Evolutionary conservation across 331 rosid species (phyloP).

Genomic region (Spiraea crenata): DNA sequence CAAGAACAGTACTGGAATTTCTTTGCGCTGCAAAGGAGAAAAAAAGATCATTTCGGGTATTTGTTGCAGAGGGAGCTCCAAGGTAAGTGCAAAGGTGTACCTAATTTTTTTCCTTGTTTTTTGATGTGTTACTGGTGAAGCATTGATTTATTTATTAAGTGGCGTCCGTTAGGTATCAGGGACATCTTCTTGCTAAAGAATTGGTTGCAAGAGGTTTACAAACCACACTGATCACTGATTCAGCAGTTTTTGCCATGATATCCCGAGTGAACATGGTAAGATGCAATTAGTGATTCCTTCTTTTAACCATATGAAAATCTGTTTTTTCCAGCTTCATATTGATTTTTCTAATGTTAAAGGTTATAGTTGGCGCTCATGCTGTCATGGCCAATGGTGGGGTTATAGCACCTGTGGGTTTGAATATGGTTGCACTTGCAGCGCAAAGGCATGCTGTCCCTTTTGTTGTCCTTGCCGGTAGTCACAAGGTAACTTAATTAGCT

Average conservation of each 20-base stretch:
- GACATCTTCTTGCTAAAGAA: constrained; percentile 91
- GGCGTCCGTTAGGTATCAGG: constrained; percentile 60
- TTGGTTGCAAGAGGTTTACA: constrained; percentile 87
- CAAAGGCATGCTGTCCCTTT: constrained; percentile 95
- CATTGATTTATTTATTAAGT: constrained; percentile 10
- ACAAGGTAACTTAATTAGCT: constrained; percentile 57
- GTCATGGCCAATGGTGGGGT: constrained; percentile 99
- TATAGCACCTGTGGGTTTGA: constrained; percentile 85
- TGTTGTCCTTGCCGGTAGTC: constrained; percentile 97
- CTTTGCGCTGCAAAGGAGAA: constrained; percentile 93
- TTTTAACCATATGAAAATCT: neutral
- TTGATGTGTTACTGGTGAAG: neutral
- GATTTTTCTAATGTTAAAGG: constrained; percentile 46
- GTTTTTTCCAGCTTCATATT: constrained; percentile 22
- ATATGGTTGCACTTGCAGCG: constrained; percentile 99
- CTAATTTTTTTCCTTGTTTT: neutral
- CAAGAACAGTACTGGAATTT: constrained; percentile 92
- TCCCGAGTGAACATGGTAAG: constrained; percentile 95
- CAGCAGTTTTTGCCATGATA: constrained; percentile 95
- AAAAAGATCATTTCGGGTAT: constrained; percentile 85
- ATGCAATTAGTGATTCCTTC: neutral
- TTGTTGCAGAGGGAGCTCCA: constrained; percentile 98
- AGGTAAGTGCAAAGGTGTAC: constrained; percentile 44
- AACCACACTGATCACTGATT: constrained; percentile 87
- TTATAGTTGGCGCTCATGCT: constrained; percentile 96